Evolutionary conservation across 1,139 yeast genomes (phyloP).

Genomic region (Hyphopichia burtonii): DNA sequence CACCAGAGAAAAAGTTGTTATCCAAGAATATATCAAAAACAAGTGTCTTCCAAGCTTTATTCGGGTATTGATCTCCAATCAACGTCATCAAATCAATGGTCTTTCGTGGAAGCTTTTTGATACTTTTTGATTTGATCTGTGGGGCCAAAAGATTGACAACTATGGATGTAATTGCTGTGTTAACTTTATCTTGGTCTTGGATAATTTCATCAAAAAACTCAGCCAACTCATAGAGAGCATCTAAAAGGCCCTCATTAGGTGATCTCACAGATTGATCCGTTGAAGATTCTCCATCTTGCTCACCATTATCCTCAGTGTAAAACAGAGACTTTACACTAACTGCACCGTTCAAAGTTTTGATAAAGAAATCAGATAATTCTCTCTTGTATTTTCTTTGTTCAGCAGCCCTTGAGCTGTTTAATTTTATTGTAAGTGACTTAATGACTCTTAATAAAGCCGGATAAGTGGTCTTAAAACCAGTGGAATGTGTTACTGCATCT

Average conservation of each 20-base stretch:
- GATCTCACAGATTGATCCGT: conserved; percentile 11
- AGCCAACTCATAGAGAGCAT: conserved; percentile 33
- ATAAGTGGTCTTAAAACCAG: conserved; percentile 48
- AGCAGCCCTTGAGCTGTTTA: conserved; percentile 58
- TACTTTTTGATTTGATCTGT: conserved; percentile 38
- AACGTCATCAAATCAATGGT: conserved; percentile 38
- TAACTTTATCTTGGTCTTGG: conserved; percentile 53
- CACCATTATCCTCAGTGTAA: conserved; percentile 2
- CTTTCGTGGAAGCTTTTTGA: conserved; percentile 28
- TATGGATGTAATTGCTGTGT: conserved; percentile 41
- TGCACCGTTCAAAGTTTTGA: conserved; percentile 46
- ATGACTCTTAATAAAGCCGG: conserved; percentile 54
- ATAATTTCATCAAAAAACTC: conserved; percentile 42
- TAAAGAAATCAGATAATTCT: conserved; percentile 66
- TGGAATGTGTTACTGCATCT: conserved; percentile 50
- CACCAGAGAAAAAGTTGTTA: conserved; percentile 40
- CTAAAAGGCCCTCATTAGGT: conserved; percentile 35
- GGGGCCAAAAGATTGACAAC: conserved; percentile 46
- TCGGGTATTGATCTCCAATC: conserved; percentile 35
- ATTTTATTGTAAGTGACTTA: conserved; percentile 52
- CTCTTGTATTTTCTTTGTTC: conserved; percentile 59
- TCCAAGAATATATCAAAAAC: conserved; percentile 56
- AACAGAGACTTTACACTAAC: conserved; percentile 8
- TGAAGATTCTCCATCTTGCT: conserved; percentile 1
- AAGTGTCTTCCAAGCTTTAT: conserved; percentile 52